These are phyloP conservation scores for Fusarium sp. DNA, from an alignment of 2,329 filamentous ascomycete species.

Conservation along the genomic window DNA sequence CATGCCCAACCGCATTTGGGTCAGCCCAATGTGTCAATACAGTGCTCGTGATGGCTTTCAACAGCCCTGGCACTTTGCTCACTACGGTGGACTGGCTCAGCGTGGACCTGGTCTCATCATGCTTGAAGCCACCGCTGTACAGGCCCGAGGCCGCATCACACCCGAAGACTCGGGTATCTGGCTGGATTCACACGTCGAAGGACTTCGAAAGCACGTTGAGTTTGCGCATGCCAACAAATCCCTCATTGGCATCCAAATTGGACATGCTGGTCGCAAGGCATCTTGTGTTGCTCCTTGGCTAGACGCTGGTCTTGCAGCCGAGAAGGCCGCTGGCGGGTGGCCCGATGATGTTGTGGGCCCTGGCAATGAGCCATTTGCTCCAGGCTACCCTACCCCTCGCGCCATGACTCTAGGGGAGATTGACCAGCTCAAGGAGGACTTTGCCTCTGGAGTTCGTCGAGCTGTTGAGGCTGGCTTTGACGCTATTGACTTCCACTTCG, in stretches of 20 bases:
- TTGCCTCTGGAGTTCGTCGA: slow-evolving; percentile 63
- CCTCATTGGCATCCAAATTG: slow-evolving; percentile 75
- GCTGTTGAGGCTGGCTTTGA: slow-evolving; percentile 75
- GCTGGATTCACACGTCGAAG: slow-evolving; percentile 76
- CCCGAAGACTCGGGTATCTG: slow-evolving; percentile 70
- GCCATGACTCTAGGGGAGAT: slow-evolving; percentile 76
- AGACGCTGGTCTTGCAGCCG: slow-evolving; percentile 54
- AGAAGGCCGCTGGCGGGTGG: slow-evolving; percentile 63
- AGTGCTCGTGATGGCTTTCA: slow-evolving; percentile 63
- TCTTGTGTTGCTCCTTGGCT: slow-evolving; percentile 65
- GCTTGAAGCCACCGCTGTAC: slow-evolving; percentile 76
- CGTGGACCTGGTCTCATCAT: slow-evolving; percentile 74
- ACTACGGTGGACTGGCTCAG: slow-evolving; percentile 76
- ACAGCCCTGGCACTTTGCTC: slow-evolving; percentile 77
- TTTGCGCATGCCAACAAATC: slow-evolving; percentile 75
- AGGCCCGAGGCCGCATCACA: slow-evolving; percentile 76
- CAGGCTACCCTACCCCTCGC: slow-evolving; percentile 68
- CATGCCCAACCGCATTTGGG: slow-evolving; percentile 66
- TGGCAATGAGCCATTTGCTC: slow-evolving; percentile 59
- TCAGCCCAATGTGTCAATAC: slow-evolving; percentile 68
- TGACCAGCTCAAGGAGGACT: slow-evolving; percentile 69
- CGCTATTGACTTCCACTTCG: slow-evolving; percentile 78
- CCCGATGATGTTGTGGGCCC: slow-evolving; percentile 62
- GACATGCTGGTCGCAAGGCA: slow-evolving; percentile 73
- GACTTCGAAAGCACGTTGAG: slow-evolving; percentile 67